phyloP scores from a whole-genome alignment of 495 filamentous ascomycete genomes.

The Talaromyces liani region DNA sequence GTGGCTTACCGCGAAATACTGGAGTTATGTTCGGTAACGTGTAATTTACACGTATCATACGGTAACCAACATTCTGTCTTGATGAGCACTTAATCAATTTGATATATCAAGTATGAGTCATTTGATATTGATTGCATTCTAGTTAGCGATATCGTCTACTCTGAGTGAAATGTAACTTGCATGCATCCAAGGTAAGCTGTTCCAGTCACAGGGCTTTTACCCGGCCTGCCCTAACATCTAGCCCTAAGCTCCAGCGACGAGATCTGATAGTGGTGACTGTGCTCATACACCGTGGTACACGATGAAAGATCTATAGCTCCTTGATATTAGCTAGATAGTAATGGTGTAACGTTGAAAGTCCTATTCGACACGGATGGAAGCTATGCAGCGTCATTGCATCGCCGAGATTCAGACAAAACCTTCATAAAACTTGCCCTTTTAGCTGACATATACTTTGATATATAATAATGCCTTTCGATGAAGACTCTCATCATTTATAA shows the following conservation, averaged over 20 bases:
- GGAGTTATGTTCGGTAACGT: background rate
- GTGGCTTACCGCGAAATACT: background rate
- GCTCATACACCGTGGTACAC: background rate
- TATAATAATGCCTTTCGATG: background rate
- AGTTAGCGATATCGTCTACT: background rate
- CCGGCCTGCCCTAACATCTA: background rate
- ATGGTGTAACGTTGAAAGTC: background rate
- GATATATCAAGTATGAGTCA: too few relatives aligned
- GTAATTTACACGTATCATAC: background rate
- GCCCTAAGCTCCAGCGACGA: background rate
- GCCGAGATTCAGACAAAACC: background rate
- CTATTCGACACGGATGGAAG: background rate
- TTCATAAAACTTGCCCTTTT: background rate
- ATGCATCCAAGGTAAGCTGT: background rate
- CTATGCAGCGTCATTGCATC: background rate
- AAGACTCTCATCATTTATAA: background rate
- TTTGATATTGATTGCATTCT: background rate
- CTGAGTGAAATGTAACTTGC: background rate
- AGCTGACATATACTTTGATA: background rate
- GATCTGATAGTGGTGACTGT: background rate
- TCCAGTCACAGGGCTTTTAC: background rate
- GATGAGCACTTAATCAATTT: too few relatives aligned
- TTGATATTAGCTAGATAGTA: background rate
- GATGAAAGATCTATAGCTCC: background rate
- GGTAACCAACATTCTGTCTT: background rate